These are phyloP conservation scores for Gnomoniopsis sp. DNA, from an alignment of 2,329 filamentous ascomycete species.

Conservation along the genomic window DNA sequence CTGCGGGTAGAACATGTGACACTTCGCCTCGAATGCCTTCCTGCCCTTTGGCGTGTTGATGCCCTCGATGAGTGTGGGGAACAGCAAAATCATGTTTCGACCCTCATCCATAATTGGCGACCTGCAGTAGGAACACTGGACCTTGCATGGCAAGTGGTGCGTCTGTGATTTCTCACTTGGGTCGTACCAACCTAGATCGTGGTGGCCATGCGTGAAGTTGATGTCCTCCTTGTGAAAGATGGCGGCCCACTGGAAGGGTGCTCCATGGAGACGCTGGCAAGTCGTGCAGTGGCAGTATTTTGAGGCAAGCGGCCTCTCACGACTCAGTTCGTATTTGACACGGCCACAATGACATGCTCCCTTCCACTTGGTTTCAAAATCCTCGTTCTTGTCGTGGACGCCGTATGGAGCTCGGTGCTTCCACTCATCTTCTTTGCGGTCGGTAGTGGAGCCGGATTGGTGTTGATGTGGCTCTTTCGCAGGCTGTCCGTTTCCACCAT, in stretches of 20 bases:
- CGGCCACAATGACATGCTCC: constrained; percentile 68
- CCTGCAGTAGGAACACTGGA: constrained; percentile 71
- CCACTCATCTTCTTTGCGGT: constrained; percentile 25
- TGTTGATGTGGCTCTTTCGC: constrained; percentile 23
- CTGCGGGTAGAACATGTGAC: constrained; percentile 78
- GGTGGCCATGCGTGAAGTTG: constrained; percentile 62
- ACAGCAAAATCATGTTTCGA: constrained; percentile 77
- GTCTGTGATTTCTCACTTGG: constrained; percentile 54
- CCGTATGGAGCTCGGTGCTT: constrained; percentile 25
- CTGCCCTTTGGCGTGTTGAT: constrained; percentile 54
- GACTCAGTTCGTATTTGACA: constrained; percentile 68
- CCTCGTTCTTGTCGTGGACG: constrained; percentile 24
- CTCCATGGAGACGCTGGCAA: constrained; percentile 77
- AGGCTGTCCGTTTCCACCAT: neutral
- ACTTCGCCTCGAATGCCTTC: constrained; percentile 62
- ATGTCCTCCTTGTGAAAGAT: constrained; percentile 81
- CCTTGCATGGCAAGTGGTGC: constrained; percentile 77
- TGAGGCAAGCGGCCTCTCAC: constrained; percentile 66
- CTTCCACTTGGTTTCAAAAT: constrained; percentile 26
- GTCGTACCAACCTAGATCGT: constrained; percentile 70
- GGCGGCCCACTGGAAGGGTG: constrained; percentile 86
- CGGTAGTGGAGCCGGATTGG: constrained; percentile 22
- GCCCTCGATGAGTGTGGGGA: constrained; percentile 68
- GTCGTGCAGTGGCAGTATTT: constrained; percentile 84
- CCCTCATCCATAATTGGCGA: constrained; percentile 87